Conservation (phyloP, 1,284 basidiomycete species). For the Trichosporon asahii region DNA sequence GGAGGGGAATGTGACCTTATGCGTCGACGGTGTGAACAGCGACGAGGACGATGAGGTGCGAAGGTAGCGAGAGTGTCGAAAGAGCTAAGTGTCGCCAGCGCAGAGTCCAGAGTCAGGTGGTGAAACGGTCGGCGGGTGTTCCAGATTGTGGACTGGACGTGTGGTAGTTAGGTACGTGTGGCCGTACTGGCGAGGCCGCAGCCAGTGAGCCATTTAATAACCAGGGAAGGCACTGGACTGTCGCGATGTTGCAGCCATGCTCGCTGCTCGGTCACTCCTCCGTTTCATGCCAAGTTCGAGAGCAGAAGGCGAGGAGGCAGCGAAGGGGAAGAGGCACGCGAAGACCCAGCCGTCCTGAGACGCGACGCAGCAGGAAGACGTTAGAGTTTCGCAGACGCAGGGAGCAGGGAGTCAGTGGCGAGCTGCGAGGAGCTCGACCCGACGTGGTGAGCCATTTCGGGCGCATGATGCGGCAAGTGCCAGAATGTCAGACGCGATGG, state of each 20-base stretch:
- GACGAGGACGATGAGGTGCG: neutral
- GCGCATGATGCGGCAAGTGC: neutral
- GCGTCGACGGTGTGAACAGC: too few relatives aligned
- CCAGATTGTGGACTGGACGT: neutral
- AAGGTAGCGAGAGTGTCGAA: neutral
- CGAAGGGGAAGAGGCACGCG: neutral
- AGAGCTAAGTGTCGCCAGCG: neutral
- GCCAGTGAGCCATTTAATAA: neutral
- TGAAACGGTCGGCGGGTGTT: neutral
- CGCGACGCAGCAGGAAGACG: neutral
- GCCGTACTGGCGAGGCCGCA: neutral
- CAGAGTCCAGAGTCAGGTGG: neutral
- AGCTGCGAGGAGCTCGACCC: neutral
- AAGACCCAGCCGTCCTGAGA: neutral
- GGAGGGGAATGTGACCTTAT: neutral
- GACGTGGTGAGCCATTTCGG: neutral
- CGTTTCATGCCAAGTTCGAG: neutral
- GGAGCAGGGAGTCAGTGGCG: neutral
- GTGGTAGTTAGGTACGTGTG: neutral
- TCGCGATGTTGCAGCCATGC: neutral
- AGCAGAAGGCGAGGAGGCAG: neutral
- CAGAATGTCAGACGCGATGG: too few relatives aligned
- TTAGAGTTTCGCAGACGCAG: neutral
- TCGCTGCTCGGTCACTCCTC: neutral
- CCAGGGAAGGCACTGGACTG: neutral